Base-by-base conservation (phyloP, 2,329 filamentous ascomycete species). In the Aurifilum marmelostoma region DNA sequence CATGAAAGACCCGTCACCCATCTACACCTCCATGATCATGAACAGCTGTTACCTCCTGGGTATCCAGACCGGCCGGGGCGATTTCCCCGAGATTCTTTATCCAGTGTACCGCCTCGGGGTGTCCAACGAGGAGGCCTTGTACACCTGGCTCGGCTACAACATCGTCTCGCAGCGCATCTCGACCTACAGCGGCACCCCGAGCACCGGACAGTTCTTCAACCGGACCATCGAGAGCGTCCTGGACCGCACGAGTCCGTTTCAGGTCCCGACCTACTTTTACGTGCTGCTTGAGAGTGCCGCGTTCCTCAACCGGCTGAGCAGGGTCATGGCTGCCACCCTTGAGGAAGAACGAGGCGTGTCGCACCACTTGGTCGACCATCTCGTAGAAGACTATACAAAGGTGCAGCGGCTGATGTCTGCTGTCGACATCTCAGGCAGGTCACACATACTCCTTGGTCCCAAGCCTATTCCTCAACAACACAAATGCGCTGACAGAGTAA, bases 131-230 rank as follows among this genome's bases (percentile, higher is more conserved):
- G 85, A 87, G 68, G 85, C 85, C 2, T 79, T 81, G 0, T 83
- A 79, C 61, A 86, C 85, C 0, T 88, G 85, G 85, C 79, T 84
- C 2, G 84, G 83, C 1, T 84, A 83, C 71, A 86, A 84, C 32
- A 83, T 86, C 18, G 77, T 87, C 9, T 79, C 83, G 0, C 85
- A 87, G 70, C 81, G 74, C 8, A 75, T 77, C 3, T 80, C 83
- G 4, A 80, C 78, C 9, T 78, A 77, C 52, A 79, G 82, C 29
- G 85, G 85, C 1, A 77, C 81, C 7, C 83, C 84, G 0, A 81
- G 85, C 1, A 79, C 83, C 2, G 77, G 79, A 1, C 76, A 78
- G 29, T 76, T 83, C 4, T 85, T 83, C 71, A 83, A 87, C 50
- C 83, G 85, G 69, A 80, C 84, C 9, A 79, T 84, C 67, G 84